Base-by-base conservation (phyloP, 163 green algal genomes). In the Scenedesmus sp. region DNA sequence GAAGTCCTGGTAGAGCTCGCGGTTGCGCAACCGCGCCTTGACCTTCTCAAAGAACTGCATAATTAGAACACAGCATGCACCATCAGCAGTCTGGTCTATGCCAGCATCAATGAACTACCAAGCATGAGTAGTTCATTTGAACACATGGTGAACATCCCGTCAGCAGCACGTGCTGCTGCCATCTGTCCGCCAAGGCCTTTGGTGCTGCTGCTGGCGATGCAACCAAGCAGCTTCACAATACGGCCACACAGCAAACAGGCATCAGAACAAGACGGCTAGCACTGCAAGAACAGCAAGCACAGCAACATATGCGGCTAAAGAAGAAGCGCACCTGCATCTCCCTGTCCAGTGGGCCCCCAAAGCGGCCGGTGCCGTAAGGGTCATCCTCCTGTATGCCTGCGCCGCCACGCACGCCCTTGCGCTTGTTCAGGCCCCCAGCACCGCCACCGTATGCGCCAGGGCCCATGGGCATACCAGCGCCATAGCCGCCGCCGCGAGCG, bases 1-100 rank as follows among this genome's bases (percentile, higher is more conserved):
- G 94, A 99, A 98, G 90, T 99, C 97, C 43, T 95, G 92, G 92
- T 98, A 99, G 18, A 88, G 51, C 76, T 97, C 95, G n/a, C 92
- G 86, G 91, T 95, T 97, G 70, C 96, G 93, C 86, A 98, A 87
- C 37, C 96, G 72, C 43, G 46, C 51, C 88, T 96, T 97, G n/a
- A 97, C 80, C 80, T 83, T 88, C 87, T 98, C 97, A 80, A 98
- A 98, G 89, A 96, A 98, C 61, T 92, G 85, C 61, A 30, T 13
- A 13, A 68, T 22, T 30, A 76, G 65, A 56, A 56, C 49, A 76
- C 65, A 76, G 49, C 30, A 76, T 13, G 65, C 7, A 40, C 7
- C 3, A n/a, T n/a, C 56, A 70, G 56, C 22, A n/a, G 9, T 61
- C 51, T 30, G 20, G 59, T 72, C 59, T 13, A 20, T 56, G 49